Percentiles rank a stretch among this genome's conserved stretches.
Conservation (phyloP, 495 filamentous ascomycete species). For the Penicillium samsonianum region DNA sequence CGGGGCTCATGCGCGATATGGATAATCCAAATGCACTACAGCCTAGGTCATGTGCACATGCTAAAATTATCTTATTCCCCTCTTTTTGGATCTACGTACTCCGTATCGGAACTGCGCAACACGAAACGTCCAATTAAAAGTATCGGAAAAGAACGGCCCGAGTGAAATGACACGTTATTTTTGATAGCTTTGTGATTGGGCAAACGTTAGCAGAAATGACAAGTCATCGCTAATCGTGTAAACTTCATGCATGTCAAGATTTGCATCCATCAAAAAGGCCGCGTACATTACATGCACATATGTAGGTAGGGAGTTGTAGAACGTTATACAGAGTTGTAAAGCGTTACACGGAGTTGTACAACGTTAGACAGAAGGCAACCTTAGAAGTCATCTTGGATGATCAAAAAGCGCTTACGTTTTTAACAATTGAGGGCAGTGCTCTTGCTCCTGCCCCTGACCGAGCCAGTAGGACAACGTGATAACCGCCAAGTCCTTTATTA, state of each 20-base stretch:
- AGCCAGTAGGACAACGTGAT: not conserved
- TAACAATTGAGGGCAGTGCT: not conserved
- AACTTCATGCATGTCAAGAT: not conserved
- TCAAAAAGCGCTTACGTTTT: not conserved
- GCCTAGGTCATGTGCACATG: no score
- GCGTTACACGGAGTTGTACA: not conserved
- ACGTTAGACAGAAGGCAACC: no score
- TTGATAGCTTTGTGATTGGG: not conserved
- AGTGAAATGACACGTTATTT: not conserved
- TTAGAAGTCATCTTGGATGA: not conserved
- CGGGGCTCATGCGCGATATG: not conserved
- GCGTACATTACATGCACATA: not conserved
- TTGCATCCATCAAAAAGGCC: not conserved
- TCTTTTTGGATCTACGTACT: not conserved
- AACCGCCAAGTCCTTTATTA: constrained; percentile 7
- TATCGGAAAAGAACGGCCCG: not conserved
- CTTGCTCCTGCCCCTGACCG: not conserved
- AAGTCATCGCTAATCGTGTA: not conserved
- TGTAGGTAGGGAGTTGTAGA: not conserved
- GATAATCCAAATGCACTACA: no score
- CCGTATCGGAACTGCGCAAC: not conserved
- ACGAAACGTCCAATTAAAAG: not conserved
- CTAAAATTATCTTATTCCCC: not conserved
- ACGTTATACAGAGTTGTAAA: not conserved
- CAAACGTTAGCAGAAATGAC: not conserved